A percentile compares a stretch with the other conserved stretches of the same genome.
Evolutionary conservation across 1,139 yeast species (phyloP).

Genomic region (Torulaspora globosa): DNA sequence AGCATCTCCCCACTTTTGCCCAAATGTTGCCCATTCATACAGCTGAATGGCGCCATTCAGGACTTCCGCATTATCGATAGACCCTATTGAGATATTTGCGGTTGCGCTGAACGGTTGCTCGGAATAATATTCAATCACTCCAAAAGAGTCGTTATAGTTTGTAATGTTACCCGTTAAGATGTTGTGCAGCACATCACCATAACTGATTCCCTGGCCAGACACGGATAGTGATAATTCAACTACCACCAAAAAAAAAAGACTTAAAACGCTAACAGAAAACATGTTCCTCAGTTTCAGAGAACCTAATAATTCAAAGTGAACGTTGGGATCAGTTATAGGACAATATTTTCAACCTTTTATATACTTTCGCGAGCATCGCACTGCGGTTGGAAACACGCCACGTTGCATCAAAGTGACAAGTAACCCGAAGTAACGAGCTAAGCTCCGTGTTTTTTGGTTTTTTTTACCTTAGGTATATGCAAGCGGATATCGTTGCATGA

Average conservation of each 20-base stretch:
- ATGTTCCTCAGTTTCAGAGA: neutral
- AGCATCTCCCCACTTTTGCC: neutral
- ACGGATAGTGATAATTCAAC: neutral
- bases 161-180: neutral
- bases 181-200: neutral
- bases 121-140: neutral
- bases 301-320: too few relatives aligned
- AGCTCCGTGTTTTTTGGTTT: too few relatives aligned
- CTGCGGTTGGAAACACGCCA: too few relatives aligned
- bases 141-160: neutral
- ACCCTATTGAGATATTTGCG: neutral
- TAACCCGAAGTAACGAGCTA: too few relatives aligned
- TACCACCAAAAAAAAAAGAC: neutral
- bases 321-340: too few relatives aligned
- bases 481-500: too few relatives aligned
- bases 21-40: neutral
- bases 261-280: neutral
- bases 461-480: too few relatives aligned
- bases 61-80: neutral
- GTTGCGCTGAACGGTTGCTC: neutral
- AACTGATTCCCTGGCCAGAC: neutral
- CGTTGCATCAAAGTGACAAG: too few relatives aligned
- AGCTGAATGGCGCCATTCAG: neutral
- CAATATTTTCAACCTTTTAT: too few relatives aligned
- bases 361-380: too few relatives aligned